These are phyloP conservation scores for Fusarium chuoi DNA, from an alignment of 2,329 filamentous ascomycete species.

Conservation along the genomic window DNA sequence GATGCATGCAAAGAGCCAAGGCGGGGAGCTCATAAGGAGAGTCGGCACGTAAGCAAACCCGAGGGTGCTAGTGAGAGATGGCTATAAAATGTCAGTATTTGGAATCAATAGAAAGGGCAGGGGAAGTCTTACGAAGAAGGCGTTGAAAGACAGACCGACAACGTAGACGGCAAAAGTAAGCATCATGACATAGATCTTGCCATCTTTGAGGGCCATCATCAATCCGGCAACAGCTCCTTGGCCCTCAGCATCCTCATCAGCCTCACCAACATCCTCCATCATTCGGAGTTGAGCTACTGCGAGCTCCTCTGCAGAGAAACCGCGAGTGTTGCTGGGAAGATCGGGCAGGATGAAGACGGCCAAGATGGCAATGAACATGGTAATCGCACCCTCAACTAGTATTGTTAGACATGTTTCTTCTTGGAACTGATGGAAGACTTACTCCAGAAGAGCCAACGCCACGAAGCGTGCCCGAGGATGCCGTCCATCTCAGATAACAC, in stretches of 20 bases:
- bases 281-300: constrained; percentile 65
- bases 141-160: constrained; percentile 67
- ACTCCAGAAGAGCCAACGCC: constrained; percentile 70
- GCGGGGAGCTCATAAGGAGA: constrained; percentile 66
- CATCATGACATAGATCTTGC: constrained; percentile 73
- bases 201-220: constrained; percentile 68
- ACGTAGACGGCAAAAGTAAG: constrained; percentile 70
- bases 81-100: constrained; percentile 30
- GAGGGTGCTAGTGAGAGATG: constrained; percentile 62
- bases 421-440: neutral
- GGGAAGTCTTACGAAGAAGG: constrained; percentile 58
- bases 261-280: constrained; percentile 67
- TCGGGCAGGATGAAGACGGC: constrained; percentile 64
- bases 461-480: constrained; percentile 63
- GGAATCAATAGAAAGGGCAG: accelerated
- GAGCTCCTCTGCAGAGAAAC: constrained; percentile 68
- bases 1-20: constrained; percentile 68
- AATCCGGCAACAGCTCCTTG: constrained; percentile 63
- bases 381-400: constrained; percentile 61
- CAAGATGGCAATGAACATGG: constrained; percentile 59
- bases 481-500: constrained; percentile 68
- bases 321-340: constrained; percentile 64
- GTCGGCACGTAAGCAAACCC: constrained; percentile 65
- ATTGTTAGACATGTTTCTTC: neutral
- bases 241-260: constrained; percentile 60